Percentiles rank a stretch among this genome's conserved stretches.
Conservation (phyloP, 306 rosid genomes). For the Cucurbita argyrosperma region DNA sequence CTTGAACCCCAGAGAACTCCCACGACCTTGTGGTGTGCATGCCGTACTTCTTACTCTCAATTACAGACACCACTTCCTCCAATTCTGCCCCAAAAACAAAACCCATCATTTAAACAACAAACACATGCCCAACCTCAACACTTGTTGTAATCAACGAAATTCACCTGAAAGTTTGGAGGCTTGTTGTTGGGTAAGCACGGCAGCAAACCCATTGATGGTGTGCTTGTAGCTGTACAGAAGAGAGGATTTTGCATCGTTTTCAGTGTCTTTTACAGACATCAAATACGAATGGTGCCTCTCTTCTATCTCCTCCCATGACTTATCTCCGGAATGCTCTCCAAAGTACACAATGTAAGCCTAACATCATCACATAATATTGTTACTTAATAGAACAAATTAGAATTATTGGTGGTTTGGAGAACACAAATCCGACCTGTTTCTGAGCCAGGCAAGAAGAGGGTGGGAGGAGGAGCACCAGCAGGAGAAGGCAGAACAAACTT, state of each 20-base stretch:
- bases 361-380: not conserved
- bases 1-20: slow-evolving; percentile 6
- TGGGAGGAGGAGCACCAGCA: not conserved
- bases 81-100: not conserved
- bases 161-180: slow-evolving; percentile 55
- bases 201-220: slow-evolving; percentile 83
- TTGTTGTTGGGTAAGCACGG: slow-evolving; percentile 53
- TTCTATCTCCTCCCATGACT: slow-evolving; percentile 33
- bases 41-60: not conserved
- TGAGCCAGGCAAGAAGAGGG: not conserved
- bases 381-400: not conserved
- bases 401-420: not conserved
- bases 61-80: not conserved
- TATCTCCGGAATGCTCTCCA: slow-evolving; percentile 32
- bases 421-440: not conserved
- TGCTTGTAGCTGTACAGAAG: slow-evolving; percentile 76
- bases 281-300: slow-evolving; percentile 47
- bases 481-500: no score
- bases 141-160: no score
- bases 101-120: not conserved
- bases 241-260: slow-evolving; percentile 48
- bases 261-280: slow-evolving; percentile 39
- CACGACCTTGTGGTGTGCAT: not conserved
- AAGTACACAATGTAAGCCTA: slow-evolving; percentile 59
- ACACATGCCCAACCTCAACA: not conserved